phyloP scores from a whole-genome alignment of 306 rosid genomes.

The Begonia fuchsioides region DNA sequence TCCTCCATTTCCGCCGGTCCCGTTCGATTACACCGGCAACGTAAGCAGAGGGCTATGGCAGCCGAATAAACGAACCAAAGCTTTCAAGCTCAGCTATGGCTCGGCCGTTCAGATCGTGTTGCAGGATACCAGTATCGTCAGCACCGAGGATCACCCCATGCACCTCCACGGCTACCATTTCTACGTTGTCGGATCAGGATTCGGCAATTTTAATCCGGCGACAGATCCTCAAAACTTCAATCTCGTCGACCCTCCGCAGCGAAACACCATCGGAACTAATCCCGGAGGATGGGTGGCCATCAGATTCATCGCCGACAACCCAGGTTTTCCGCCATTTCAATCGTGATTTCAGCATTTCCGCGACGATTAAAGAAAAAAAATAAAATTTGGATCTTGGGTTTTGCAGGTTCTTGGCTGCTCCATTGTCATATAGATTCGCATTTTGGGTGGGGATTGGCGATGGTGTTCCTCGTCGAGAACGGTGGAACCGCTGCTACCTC shows the following conservation, averaged over 20 bases:
- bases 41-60: slow-evolving; percentile 75
- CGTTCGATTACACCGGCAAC: slow-evolving; percentile 68
- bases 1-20: slow-evolving; percentile 69
- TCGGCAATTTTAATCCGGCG: slow-evolving; percentile 76
- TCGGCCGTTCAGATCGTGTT: slow-evolving; percentile 54
- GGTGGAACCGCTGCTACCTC: slow-evolving; percentile 60
- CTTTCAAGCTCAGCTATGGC: slow-evolving; percentile 53
- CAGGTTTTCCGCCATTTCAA: slow-evolving; percentile 27
- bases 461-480: slow-evolving; percentile 68
- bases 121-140: slow-evolving; percentile 77
- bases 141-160: slow-evolving; percentile 84
- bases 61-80: slow-evolving; percentile 51
- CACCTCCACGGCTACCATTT: slow-evolving; percentile 89
- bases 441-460: slow-evolving; percentile 55
- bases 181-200: slow-evolving; percentile 76
- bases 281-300: slow-evolving; percentile 99
- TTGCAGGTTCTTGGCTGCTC: slow-evolving; percentile 74
- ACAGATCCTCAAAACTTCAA: slow-evolving; percentile 60
- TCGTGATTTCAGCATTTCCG: too few species aligned
- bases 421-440: slow-evolving; percentile 90
- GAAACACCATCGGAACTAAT: slow-evolving; percentile 72
- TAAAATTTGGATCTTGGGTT: too few species aligned
- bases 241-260: slow-evolving; percentile 65
- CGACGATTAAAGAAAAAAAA: too few species aligned
- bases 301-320: slow-evolving; percentile 80